These are phyloP conservation scores for Bretziella fagacearum DNA, from an alignment of 2,329 filamentous ascomycete species.

Conservation along the genomic window DNA sequence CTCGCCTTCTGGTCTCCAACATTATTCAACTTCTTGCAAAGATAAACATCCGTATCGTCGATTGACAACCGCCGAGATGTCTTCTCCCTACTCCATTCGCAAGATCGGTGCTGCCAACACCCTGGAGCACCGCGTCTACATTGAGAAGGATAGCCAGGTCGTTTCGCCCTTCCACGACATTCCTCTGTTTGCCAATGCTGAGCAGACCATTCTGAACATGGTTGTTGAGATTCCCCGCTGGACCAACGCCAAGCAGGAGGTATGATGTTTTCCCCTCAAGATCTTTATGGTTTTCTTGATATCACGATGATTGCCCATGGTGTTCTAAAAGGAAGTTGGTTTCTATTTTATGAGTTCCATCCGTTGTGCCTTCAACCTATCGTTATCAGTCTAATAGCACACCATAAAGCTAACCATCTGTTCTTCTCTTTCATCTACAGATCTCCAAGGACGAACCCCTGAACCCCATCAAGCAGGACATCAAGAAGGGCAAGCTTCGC, in stretches of 20 bases:
- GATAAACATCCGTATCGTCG: constrained; percentile 17
- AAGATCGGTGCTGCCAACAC: constrained; percentile 86
- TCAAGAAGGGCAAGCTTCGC: constrained; percentile 99
- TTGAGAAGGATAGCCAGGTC: constrained; percentile 91
- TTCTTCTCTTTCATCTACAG: constrained; percentile 30
- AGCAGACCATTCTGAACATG: constrained; percentile 97
- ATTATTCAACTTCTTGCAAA: not conserved
- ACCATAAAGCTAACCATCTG: not conserved
- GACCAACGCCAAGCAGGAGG: constrained; percentile 99
- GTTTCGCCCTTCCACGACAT: constrained; percentile 97
- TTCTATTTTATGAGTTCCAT: not conserved
- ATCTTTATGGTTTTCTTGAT: not conserved
- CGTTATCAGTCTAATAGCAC: not conserved
- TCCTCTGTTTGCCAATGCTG: constrained; percentile 89
- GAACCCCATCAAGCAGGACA: constrained; percentile 98
- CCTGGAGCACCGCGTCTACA: constrained; percentile 89
- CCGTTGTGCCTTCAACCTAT: constrained; percentile 2
- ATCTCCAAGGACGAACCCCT: constrained; percentile 98
- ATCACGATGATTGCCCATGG: not conserved
- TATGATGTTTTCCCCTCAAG: constrained; percentile 31
- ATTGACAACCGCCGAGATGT: constrained; percentile 29
- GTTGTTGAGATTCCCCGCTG: constrained; percentile 97
- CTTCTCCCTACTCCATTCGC: constrained; percentile 56
- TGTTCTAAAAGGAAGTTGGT: not conserved
- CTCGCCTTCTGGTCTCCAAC: constrained; percentile 4